Base-by-base conservation (phyloP, 2,329 filamentous ascomycete species). In the Fragosphaeria purpurea region DNA sequence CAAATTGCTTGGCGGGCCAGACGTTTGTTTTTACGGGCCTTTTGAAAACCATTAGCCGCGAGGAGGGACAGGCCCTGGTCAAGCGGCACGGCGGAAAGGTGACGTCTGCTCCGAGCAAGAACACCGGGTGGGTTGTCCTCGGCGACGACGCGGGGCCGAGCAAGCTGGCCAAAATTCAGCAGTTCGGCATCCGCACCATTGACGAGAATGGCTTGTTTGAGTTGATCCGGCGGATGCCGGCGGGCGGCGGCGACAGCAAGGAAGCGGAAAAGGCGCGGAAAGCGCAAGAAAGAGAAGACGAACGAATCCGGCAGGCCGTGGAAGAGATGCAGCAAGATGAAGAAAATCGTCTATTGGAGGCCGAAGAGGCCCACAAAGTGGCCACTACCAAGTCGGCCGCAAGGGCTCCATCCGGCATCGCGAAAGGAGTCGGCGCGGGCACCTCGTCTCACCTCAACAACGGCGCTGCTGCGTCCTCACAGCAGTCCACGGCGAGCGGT, bases 11-110 rank as follows among this genome's bases (percentile, higher is more conserved):
- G 50, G 83, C 83, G 50, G 93, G 94, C 0, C 74, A 97, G 50
- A 86, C 82, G 0, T 98, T 98, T 62, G 93, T 98, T 33, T 98
- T 98, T 61, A 98, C 94, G 0, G 93, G 93, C 31, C 76, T 96
- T 31, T 72, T 97, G 40, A 79, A 86, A 54, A 83, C 79, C 0
- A 78, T 97, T 51, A 83, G 86, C 43, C 82, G 93, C 54, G 89
- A 95, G 6, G 89, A 95, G 59, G 91, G 81, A 1, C 84, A 90
- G 57, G 82, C 79, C 42, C 72, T 98, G 13, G 88, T 97, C 51
- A 98, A 98, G 66, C 82, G 84, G 55, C 94, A 96, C 64, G 94
- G 93, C 41, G 93, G 93, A 48, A 97, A 95, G 67, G 83, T 95
- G 31, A 95, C 85, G 8, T 75, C 73, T 8, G 83, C 81, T 5